phyloP scores from a whole-genome alignment of 176 grass and related monocot species.

The Phyllostachys edulis region DNA sequence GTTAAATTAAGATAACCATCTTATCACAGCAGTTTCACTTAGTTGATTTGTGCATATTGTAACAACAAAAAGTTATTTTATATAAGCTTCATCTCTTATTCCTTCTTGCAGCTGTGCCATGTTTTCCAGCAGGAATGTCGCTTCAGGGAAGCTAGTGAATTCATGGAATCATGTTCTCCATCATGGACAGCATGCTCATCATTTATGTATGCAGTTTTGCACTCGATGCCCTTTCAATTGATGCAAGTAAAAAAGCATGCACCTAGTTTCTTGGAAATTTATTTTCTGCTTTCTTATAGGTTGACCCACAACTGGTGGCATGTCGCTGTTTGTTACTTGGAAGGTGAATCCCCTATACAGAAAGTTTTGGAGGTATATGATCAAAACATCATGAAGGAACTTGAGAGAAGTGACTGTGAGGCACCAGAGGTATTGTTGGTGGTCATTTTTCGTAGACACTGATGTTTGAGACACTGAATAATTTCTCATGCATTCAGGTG shows the following conservation, averaged over 20 bases:
- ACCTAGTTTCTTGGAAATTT: constrained; percentile 2
- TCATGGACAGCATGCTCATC: constrained; percentile 56
- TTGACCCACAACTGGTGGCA: constrained; percentile 84
- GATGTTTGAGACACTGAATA: constrained; percentile 34
- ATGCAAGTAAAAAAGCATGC: neutral
- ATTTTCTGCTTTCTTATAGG: constrained; percentile 26
- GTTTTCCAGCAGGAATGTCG: constrained; percentile 69
- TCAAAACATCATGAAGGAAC: constrained; percentile 63
- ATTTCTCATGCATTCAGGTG: constrained; percentile 62
- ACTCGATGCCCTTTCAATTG: neutral
- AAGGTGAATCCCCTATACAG: constrained; percentile 54
- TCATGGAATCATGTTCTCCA: constrained; percentile 70
- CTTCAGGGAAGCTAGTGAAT: constrained; percentile 70
- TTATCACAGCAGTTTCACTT: neutral
- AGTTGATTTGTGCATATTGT: neutral
- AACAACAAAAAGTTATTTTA: neutral
- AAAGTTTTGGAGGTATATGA: constrained; percentile 76
- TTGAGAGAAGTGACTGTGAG: constrained; percentile 58
- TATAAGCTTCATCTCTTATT: constrained; percentile 7
- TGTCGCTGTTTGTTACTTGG: constrained; percentile 75
- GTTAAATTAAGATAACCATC: neutral
- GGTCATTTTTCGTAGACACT: constrained; percentile 19
- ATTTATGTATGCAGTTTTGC: constrained; percentile 55
- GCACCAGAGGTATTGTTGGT: constrained; percentile 52
- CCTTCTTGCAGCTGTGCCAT: constrained; percentile 61